These are phyloP conservation scores for Triticum urartu DNA, from an alignment of 176 grass and related monocot species.

Conservation along the genomic window DNA sequence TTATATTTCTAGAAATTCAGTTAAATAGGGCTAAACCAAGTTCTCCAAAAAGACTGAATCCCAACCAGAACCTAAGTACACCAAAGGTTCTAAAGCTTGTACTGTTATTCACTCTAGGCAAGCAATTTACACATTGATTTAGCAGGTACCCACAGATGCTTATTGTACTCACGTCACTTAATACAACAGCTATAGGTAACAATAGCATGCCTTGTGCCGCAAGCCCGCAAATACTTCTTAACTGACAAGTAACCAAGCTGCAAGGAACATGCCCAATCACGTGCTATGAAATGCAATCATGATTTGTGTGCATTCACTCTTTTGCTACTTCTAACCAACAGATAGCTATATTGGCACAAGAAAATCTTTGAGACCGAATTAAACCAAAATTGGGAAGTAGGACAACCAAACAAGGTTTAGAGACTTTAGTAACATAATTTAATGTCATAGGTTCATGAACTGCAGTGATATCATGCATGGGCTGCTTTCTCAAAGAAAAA, in stretches of 20 bases:
- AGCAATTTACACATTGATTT: slow-evolving; percentile 1
- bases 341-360: slow-evolving; percentile 3
- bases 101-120: not conserved
- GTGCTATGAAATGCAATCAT: not conserved
- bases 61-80: not conserved
- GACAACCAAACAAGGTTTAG: slow-evolving; percentile 1
- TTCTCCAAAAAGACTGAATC: not conserved
- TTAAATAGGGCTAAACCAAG: not conserved
- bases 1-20: not conserved
- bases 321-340: slow-evolving; percentile 7
- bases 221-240: not conserved
- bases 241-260: not conserved
- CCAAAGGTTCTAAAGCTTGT: not conserved
- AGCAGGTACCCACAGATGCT: not conserved
- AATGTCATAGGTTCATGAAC: not conserved
- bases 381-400: not conserved
- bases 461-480: slow-evolving; percentile 9
- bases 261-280: not conserved
- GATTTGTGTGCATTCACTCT: not conserved
- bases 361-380: not conserved
- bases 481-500: not conserved
- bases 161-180: not conserved
- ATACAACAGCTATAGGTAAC: not conserved
- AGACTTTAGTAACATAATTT: not conserved
- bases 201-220: not conserved